These are phyloP conservation scores for Ophiorrhiza pumila DNA, from an alignment of 257 asterid species.

Conservation along the genomic window DNA sequence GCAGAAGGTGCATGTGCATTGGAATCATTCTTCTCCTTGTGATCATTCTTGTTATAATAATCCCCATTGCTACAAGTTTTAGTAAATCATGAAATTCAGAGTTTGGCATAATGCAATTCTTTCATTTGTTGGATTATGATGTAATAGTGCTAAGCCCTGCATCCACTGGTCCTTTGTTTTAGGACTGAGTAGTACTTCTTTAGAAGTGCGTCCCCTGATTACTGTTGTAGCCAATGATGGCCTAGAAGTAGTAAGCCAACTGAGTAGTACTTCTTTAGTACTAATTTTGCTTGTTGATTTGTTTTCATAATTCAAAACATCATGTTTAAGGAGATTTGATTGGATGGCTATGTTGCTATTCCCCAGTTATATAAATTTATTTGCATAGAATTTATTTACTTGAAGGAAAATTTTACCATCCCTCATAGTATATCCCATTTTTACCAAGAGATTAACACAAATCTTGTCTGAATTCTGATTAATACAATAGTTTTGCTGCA, in stretches of 20 bases:
- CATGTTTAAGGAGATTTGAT: too few relatives aligned
- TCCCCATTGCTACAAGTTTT: slow-evolving; percentile 75
- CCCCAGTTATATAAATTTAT: too few relatives aligned
- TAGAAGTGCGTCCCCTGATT: neutral
- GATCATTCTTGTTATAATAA: slow-evolving; percentile 51
- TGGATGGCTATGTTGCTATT: too few relatives aligned
- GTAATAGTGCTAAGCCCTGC: neutral
- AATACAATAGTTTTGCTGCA: too few relatives aligned
- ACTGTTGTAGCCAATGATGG: neutral
- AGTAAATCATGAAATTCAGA: slow-evolving; percentile 39
- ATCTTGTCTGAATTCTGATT: too few relatives aligned
- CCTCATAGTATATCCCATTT: too few relatives aligned
- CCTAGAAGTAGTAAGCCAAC: neutral
- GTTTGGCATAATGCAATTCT: neutral
- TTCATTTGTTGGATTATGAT: slow-evolving; percentile 14
- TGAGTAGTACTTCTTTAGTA: too few relatives aligned
- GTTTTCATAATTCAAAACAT: too few relatives aligned
- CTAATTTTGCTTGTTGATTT: neutral
- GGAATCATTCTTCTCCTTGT: slow-evolving; percentile 61
- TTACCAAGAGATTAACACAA: too few relatives aligned
- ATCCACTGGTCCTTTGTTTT: slow-evolving; percentile 11
- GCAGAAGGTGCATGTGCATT: slow-evolving; percentile 71
- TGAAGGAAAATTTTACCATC: too few relatives aligned
- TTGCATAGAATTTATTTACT: too few relatives aligned
- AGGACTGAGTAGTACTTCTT: slow-evolving; percentile 8